Evolutionary conservation across 2,329 filamentous ascomycete species (phyloP), one percentile per base, ranked within the genome.

Genomic region (Graphium sp.): DNA sequence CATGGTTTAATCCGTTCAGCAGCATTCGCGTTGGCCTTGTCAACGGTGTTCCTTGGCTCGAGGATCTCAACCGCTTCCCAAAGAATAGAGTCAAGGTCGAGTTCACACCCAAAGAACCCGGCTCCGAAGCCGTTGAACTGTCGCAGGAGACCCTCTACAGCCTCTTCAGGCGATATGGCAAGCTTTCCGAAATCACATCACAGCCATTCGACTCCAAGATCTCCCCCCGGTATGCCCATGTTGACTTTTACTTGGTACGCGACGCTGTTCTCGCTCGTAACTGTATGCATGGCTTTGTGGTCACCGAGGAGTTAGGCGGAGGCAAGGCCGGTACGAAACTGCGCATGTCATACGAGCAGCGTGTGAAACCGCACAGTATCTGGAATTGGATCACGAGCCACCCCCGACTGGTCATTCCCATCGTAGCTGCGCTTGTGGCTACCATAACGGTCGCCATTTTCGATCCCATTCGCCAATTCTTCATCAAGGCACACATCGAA

Each of bases 401-500:
- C 43, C 85, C 87, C 1, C 68, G 84, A 27, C 81, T 95, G 25
- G 79, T 92, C 16, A 76, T 98, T 26, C 87, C 89, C 1, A 53
- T 79, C 2, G 30, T 93, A 2, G 83, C 82, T 11, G 87, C 84
- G 2, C 53, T 95, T 3, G 47, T 93, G 18, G 84, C 85, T 1
- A 74, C 77, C 19, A 58, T 89, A 26, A 91, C 85, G 0, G 83
- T 94, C 13, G 72, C 81, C 2, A 62, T 95, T 6, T 95, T 98
- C 43, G 89, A 98, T 41, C 89, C 89, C 0, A 85, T 98, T 33
- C 73, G 89, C 24, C 85, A 84, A 1, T 89, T 91, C 45, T 94
- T 91, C 42, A 81, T 95, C 53, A 83, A 83, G 43, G 65, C 77
- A 4, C 84, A 93, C 46, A 74, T 98, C 28, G 83, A 84, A 18